A percentile compares a stretch with the other conserved stretches of the same genome.
phyloP scores from a whole-genome alignment of 106 monocot species.

The Apostasia ramifera region DNA sequence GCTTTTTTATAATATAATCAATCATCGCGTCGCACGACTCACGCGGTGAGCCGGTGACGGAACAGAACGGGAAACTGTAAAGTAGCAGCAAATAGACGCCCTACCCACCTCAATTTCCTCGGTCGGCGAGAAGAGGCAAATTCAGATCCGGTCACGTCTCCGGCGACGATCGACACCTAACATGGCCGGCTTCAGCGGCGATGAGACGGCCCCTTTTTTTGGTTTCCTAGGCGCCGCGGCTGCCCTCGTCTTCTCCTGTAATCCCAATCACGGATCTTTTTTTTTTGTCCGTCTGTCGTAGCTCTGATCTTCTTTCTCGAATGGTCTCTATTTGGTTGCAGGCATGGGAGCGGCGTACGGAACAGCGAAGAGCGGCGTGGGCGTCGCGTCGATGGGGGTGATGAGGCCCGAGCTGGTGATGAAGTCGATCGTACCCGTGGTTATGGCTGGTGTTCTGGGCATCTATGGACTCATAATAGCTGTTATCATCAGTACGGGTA shows the following conservation, averaged over 20 bases:
- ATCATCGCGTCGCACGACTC: too few species aligned
- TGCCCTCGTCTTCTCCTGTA: slow-evolving; percentile 64
- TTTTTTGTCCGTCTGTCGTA: too few species aligned
- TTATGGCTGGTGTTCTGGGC: slow-evolving; percentile 50
- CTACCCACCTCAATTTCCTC: too few species aligned
- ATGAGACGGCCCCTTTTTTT: slow-evolving; percentile 61
- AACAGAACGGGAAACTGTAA: too few species aligned
- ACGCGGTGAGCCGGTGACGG: too few species aligned
- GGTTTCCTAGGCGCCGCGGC: slow-evolving; percentile 55
- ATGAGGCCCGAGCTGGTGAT: slow-evolving; percentile 44
- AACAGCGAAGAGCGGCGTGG: slow-evolving; percentile 36
- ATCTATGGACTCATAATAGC: slow-evolving; percentile 43
- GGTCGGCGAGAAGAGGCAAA: not conserved
- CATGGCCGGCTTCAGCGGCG: slow-evolving; percentile 35
- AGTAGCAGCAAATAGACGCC: too few species aligned
- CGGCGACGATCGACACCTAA: not conserved
- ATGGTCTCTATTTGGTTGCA: not conserved
- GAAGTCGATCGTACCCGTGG: slow-evolving; percentile 51
- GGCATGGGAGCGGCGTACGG: slow-evolving; percentile 43
- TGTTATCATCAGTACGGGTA: slow-evolving; percentile 41
- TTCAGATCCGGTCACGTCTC: not conserved
- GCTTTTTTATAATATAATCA: too few species aligned
- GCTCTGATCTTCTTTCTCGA: not conserved
- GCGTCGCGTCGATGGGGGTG: slow-evolving; percentile 39
- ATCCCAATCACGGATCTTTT: not conserved